phyloP scores from a whole-genome alignment of 495 filamentous ascomycete species.

The Lepidopterella palustris region DNA sequence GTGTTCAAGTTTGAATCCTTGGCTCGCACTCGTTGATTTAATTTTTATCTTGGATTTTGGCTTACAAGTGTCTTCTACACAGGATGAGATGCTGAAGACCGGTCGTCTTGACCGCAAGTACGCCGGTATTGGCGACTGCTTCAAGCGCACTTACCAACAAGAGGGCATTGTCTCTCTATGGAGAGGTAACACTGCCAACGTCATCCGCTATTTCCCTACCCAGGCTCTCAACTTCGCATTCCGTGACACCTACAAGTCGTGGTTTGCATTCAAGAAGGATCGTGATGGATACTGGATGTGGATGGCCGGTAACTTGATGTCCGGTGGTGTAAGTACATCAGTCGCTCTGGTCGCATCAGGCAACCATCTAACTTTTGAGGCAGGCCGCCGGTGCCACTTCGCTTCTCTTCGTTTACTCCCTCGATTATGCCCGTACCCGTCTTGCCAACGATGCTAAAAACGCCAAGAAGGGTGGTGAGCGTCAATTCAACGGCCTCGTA shows the following conservation, averaged over 20 bases:
- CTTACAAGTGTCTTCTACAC: slow-evolving; percentile 25
- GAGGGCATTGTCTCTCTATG: slow-evolving; percentile 87
- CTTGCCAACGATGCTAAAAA: slow-evolving; percentile 99
- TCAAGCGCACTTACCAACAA: slow-evolving; percentile 73
- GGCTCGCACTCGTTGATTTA: not conserved
- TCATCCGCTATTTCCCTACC: slow-evolving; percentile 99
- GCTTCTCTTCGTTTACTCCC: slow-evolving; percentile 99
- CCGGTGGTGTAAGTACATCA: slow-evolving; percentile 82
- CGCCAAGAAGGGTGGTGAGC: slow-evolving; percentile 92
- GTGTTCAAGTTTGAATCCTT: slow-evolving; percentile 29
- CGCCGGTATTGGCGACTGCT: slow-evolving; percentile 90
- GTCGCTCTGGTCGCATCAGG: not conserved
- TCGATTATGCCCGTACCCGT: slow-evolving; percentile 99
- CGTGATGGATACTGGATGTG: slow-evolving; percentile 96
- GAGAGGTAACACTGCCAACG: slow-evolving; percentile 99
- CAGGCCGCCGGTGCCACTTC: slow-evolving; percentile 98
- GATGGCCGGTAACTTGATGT: slow-evolving; percentile 99
- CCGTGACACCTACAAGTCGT: slow-evolving; percentile 99
- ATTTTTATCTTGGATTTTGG: not conserved
- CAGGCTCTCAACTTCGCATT: slow-evolving; percentile 99
- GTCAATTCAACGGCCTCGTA: slow-evolving; percentile 98
- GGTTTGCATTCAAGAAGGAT: slow-evolving; percentile 99
- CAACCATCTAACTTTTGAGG: slow-evolving; percentile 30
- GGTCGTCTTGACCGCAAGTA: slow-evolving; percentile 98
- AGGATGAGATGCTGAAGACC: slow-evolving; percentile 99